These are phyloP conservation scores for Xylaria sp. DNA, from an alignment of 2,329 filamentous ascomycete genomes.

Conservation along the genomic window DNA sequence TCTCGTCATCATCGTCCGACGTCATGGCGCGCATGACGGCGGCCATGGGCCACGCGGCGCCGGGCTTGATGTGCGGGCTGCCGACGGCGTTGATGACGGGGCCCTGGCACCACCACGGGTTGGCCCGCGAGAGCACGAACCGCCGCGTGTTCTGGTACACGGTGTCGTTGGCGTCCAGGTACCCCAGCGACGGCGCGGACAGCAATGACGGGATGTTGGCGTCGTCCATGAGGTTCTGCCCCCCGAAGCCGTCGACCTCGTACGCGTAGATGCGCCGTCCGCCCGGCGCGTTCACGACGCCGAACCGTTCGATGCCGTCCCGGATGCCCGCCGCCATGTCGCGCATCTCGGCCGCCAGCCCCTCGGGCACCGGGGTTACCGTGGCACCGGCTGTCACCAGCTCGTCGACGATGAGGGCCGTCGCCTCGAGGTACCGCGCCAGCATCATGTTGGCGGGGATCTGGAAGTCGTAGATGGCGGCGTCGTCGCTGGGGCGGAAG, in stretches of 20 bases:
- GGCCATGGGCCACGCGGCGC: constrained; percentile 68
- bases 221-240: constrained; percentile 74
- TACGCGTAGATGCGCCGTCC: constrained; percentile 74
- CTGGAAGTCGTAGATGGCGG: constrained; percentile 85
- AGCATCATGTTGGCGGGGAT: constrained; percentile 93
- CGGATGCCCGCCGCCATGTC: constrained; percentile 71
- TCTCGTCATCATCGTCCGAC: constrained; percentile 79
- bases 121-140: constrained; percentile 79
- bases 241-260: constrained; percentile 81
- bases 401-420: constrained; percentile 58
- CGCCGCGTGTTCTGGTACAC: constrained; percentile 82
- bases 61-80: constrained; percentile 72
- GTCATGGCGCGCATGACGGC: constrained; percentile 65
- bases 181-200: constrained; percentile 72
- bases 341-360: constrained; percentile 66
- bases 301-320: constrained; percentile 75
- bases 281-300: constrained; percentile 63
- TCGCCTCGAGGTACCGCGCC: constrained; percentile 67
- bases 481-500: constrained; percentile 91
- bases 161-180: constrained; percentile 66
- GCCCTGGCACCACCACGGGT: constrained; percentile 81
- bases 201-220: constrained; percentile 77
- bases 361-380: constrained; percentile 40
- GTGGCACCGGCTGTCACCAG: constrained; percentile 41
- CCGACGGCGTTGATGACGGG: constrained; percentile 78